Conservation (phyloP, 257 asterid species). For the Coffea canephora region DNA sequence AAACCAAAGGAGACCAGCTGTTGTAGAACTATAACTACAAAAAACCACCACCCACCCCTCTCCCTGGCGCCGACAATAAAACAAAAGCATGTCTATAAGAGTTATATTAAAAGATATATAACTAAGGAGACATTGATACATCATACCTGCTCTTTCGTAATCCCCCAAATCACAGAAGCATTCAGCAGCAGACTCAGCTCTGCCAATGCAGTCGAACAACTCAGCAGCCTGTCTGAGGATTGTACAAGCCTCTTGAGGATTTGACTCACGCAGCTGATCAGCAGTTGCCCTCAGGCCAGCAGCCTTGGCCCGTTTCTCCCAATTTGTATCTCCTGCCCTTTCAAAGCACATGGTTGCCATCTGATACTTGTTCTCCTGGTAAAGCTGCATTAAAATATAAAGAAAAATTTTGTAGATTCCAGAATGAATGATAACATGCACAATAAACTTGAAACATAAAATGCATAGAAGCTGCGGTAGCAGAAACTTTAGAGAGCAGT, state of each 20-base stretch:
- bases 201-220: slow-evolving; percentile 49
- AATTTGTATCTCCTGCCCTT: slow-evolving; percentile 52
- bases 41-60: too few relatives aligned
- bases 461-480: background rate
- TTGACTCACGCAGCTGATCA: slow-evolving; percentile 34
- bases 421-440: background rate
- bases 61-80: too few relatives aligned
- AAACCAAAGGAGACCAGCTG: background rate
- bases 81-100: too few relatives aligned
- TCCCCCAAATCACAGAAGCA: slow-evolving; percentile 62
- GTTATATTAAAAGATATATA: background rate
- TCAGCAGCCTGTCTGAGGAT: slow-evolving; percentile 71
- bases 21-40: too few relatives aligned
- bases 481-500: background rate
- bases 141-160: slow-evolving; percentile 53
- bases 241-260: slow-evolving; percentile 32
- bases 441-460: background rate
- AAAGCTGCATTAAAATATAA: slow-evolving; percentile 37
- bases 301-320: slow-evolving; percentile 66
- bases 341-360: slow-evolving; percentile 71
- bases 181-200: slow-evolving; percentile 56
- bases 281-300: slow-evolving; percentile 51
- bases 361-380: slow-evolving; percentile 60
- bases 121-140: background rate
- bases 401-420: too few relatives aligned